Conservation (phyloP, 2,329 filamentous ascomycete species). For the Scorias spongiosa region DNA sequence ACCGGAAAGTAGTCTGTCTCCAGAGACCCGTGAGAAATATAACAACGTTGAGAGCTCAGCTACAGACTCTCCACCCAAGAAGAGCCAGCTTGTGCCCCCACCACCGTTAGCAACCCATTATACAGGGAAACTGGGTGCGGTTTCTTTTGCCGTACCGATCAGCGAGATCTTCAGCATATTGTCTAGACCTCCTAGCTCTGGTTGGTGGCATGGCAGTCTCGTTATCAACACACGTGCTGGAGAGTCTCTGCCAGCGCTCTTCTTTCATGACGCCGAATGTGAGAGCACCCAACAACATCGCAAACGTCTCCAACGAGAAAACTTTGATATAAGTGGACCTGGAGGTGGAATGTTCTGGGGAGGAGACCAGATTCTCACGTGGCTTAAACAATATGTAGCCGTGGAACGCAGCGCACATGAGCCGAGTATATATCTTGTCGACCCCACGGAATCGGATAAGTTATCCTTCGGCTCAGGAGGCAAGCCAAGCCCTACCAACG, state of each 20-base stretch:
- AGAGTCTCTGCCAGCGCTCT: constrained; percentile 86
- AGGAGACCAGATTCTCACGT: constrained; percentile 83
- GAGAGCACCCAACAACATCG: constrained; percentile 90
- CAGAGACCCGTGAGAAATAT: constrained; percentile 62
- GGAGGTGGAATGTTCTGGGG: constrained; percentile 90
- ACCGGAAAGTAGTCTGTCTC: constrained; percentile 70
- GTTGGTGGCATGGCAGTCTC: constrained; percentile 96
- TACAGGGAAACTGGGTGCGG: constrained; percentile 55
- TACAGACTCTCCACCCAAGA: constrained; percentile 62
- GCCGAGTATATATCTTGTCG: constrained; percentile 78
- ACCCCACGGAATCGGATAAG: constrained; percentile 73
- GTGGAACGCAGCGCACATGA: constrained; percentile 77
- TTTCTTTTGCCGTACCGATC: constrained; percentile 82
- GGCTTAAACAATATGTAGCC: constrained; percentile 70
- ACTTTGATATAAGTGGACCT: constrained; percentile 46
- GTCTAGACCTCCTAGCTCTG: constrained; percentile 78
- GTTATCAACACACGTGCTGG: constrained; percentile 84
- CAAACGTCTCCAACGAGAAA: constrained; percentile 68
- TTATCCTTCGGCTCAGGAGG: constrained; percentile 52
- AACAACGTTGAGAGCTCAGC: constrained; percentile 89
- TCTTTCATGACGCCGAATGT: constrained; percentile 96
- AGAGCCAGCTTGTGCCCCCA: constrained; percentile 81
- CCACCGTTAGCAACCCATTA: constrained; percentile 74
- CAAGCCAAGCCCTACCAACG: constrained; percentile 36
- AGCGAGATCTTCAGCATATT: constrained; percentile 82